Conservation (phyloP, 345 rosid species). For the Corymbia maculata region DNA sequence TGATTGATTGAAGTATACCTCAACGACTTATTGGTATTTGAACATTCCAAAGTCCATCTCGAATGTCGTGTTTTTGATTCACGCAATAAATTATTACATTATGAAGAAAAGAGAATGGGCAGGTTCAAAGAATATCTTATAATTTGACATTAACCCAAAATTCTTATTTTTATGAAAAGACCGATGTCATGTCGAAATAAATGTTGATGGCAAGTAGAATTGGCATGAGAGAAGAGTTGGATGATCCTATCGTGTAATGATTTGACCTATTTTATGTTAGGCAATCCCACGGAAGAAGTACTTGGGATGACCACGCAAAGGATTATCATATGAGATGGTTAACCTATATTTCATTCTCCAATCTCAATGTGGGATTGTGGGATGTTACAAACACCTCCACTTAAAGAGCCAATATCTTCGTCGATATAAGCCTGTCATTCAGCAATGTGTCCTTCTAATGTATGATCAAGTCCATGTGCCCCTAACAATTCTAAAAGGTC, state of each 20-base stretch:
- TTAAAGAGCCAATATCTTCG: rapidly evolving
- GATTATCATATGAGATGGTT: background rate
- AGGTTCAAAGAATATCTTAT: background rate
- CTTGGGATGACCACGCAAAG: background rate
- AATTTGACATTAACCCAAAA: background rate
- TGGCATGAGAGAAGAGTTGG: background rate
- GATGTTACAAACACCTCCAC: background rate
- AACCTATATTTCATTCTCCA: background rate
- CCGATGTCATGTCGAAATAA: background rate
- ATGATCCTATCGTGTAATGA: rapidly evolving
- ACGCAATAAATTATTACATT: rapidly evolving
- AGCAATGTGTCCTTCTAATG: background rate
- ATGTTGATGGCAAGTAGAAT: rapidly evolving
- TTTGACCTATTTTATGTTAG: background rate
- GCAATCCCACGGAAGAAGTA: background rate
- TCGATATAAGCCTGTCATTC: background rate
- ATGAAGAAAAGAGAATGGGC: background rate
- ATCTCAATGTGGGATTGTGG: rapidly evolving
- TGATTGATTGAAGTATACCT: background rate
- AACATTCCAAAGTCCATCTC: rapidly evolving
- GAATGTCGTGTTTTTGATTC: background rate
- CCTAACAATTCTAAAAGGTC: rapidly evolving
- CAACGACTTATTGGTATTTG: background rate
- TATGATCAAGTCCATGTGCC: background rate
- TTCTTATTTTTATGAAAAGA: background rate